Base-by-base conservation (phyloP, 176 grass and related monocot species). In the Ampelocalamus luodianensis region DNA sequence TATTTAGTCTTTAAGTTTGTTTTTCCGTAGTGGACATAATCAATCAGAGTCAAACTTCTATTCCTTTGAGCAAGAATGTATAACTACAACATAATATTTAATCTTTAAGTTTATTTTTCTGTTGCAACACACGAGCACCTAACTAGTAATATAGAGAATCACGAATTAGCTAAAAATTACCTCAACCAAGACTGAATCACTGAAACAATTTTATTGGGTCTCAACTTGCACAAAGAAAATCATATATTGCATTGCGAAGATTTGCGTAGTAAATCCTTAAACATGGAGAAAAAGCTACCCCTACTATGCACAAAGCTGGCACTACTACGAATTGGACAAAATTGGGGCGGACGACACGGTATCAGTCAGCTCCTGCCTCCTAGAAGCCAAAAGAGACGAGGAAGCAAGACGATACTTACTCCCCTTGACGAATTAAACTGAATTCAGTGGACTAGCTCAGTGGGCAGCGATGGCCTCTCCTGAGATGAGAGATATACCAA, bases 401-500 rank as follows among this genome's bases (percentile, higher is more conserved):
- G 37, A 48, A 18, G 26, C 39, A 61, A 58, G 39, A 69, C 11
- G 23, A 48, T 14, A 36, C 65, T 48, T 22, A 6, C 49, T 71
- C 26, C 26, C 5, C 26, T 77, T 24, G n/a, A 56, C 27, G 1
- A 32, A 32, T 56, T 56, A 83, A 69, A 81, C 65, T 68, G 69
- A 53, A 83, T 36, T 32, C 54, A 74, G 26, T n/a, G 34, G 65
- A 49, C 20, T 60, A 18, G 40, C 75, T 90, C 58, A 72, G 18
- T 88, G 68, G 6, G 89, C 23, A 5, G 78, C 53, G 79, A 94
- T 53, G 27, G 93, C 69, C 62, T 92, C 91, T 37, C 37, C 66
- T 20, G 89, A 62, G 51, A 87, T 49, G 5, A 72, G 65, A 77
- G 89, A 59, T 55, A 85, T 75, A 62, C 93, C 93, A 38, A 99